Conservation (phyloP, 345 rosid genomes). For the Eucalyptus cladocalyx region DNA sequence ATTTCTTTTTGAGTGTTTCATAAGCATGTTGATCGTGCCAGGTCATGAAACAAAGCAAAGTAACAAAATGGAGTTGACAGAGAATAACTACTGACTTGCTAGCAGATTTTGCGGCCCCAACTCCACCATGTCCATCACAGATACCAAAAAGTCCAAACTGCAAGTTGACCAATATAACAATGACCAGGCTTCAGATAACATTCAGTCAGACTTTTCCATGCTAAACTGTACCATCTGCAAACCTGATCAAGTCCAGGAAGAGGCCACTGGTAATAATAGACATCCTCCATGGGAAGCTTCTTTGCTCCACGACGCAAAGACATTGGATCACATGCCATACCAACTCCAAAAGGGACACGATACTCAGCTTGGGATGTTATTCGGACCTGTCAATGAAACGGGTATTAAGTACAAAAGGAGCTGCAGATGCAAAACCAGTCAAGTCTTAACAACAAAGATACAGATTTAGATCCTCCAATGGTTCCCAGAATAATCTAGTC, state of each 20-base stretch:
- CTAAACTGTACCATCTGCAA: slow-evolving; percentile 3
- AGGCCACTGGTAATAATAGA: slow-evolving; percentile 86
- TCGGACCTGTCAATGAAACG: slow-evolving; percentile 40
- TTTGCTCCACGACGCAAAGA: slow-evolving; percentile 87
- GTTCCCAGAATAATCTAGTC: not conserved
- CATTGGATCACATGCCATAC: slow-evolving; percentile 95
- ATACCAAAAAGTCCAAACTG: slow-evolving; percentile 95
- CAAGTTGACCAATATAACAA: not conserved
- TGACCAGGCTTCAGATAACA: not conserved
- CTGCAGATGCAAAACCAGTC: not conserved
- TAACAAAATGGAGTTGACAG: not conserved
- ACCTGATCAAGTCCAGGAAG: slow-evolving; percentile 80
- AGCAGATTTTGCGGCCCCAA: slow-evolving; percentile 80
- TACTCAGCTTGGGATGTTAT: slow-evolving; percentile 43
- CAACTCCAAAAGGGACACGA: slow-evolving; percentile 60
- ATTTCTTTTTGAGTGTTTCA: not conserved
- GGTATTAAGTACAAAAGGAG: not conserved
- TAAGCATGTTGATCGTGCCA: not conserved
- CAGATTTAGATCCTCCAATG: not conserved
- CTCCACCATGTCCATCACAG: slow-evolving; percentile 99
- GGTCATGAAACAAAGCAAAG: not conserved
- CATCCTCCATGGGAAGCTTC: slow-evolving; percentile 96
- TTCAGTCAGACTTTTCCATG: not conserved
- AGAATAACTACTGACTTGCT: slow-evolving; percentile 60
- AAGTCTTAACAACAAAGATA: not conserved